phyloP scores from a whole-genome alignment of 1,284 basidiomycete species.

The Trametes hirsuta region DNA sequence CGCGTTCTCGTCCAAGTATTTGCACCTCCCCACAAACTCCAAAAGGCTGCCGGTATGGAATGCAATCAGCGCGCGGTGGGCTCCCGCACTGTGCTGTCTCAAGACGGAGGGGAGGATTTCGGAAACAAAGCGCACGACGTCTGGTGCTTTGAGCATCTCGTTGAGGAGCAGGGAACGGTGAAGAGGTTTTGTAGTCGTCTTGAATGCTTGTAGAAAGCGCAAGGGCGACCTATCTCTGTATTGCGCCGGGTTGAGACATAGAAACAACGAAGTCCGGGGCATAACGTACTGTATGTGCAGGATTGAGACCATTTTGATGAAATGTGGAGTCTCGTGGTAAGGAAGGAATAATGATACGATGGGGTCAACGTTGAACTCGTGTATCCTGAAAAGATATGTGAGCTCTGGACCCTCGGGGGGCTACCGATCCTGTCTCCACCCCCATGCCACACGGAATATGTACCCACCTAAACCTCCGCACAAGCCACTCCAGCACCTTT shows the following conservation, averaged over 20 bases:
- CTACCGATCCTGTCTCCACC: too few species aligned
- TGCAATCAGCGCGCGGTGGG: constrained; percentile 77
- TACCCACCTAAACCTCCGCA: constrained; percentile 85
- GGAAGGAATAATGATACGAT: constrained; percentile 87
- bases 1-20: constrained; percentile 62
- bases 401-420: background rate
- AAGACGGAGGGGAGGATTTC: constrained; percentile 65
- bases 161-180: constrained; percentile 69
- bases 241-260: background rate
- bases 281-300: constrained; percentile 69
- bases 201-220: constrained; percentile 79
- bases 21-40: constrained; percentile 70
- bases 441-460: background rate
- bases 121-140: constrained; percentile 75
- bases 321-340: constrained; percentile 95
- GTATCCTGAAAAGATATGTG: constrained; percentile 60
- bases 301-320: constrained; percentile 91
- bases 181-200: constrained; percentile 74
- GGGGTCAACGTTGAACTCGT: constrained; percentile 91
- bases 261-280: constrained; percentile 1
- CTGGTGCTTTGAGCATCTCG: constrained; percentile 71
- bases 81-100: constrained; percentile 45
- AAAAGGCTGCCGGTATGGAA: constrained; percentile 87
- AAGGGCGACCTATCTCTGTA: constrained; percentile 47
- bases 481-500: constrained; percentile 96